These are phyloP conservation scores for Volvariella volvacea DNA, from an alignment of 1,284 basidiomycete genomes.

Conservation along the genomic window DNA sequence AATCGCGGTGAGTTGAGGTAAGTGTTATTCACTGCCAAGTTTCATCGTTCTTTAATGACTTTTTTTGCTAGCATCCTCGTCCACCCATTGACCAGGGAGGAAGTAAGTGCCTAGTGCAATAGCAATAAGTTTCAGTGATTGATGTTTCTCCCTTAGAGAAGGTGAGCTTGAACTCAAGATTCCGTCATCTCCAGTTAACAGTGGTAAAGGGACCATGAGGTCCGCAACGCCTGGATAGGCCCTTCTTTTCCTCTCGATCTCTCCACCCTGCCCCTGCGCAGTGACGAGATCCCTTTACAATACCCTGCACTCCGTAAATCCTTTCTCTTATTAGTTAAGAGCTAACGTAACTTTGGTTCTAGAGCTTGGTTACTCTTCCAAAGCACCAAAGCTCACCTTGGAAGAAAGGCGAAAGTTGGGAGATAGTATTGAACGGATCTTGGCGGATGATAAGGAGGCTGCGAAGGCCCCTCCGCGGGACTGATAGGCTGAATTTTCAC, in stretches of 20 bases:
- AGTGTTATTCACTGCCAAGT: conserved; percentile 1
- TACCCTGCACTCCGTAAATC: conserved; percentile 61
- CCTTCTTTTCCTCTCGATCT: conserved; percentile 61
- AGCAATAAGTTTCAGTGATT: background rate
- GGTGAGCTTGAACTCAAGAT: background rate
- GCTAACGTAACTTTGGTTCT: background rate
- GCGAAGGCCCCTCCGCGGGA: conserved; percentile 28
- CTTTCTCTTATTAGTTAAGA: background rate
- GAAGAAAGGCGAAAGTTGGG: conserved; percentile 31
- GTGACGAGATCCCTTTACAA: conserved; percentile 55
- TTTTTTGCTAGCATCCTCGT: conserved; percentile 46
- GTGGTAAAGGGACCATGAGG: conserved; percentile 49
- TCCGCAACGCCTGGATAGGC: conserved; percentile 66
- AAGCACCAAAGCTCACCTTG: conserved; percentile 21
- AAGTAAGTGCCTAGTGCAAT: conserved; percentile 31
- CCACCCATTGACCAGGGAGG: conserved; percentile 63
- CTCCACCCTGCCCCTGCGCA: conserved; percentile 40
- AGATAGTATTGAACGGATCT: conserved; percentile 26
- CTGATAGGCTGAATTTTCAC: background rate
- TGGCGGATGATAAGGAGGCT: conserved; percentile 28
- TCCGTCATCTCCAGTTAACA: background rate
- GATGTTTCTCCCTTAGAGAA: conserved; percentile 1
- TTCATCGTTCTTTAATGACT: background rate
- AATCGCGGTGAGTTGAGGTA: conserved; percentile 65
- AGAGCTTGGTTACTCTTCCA: conserved; percentile 33